Conservation (phyloP, 2,329 filamentous ascomycete species). For the Fusarium incarnatum region DNA sequence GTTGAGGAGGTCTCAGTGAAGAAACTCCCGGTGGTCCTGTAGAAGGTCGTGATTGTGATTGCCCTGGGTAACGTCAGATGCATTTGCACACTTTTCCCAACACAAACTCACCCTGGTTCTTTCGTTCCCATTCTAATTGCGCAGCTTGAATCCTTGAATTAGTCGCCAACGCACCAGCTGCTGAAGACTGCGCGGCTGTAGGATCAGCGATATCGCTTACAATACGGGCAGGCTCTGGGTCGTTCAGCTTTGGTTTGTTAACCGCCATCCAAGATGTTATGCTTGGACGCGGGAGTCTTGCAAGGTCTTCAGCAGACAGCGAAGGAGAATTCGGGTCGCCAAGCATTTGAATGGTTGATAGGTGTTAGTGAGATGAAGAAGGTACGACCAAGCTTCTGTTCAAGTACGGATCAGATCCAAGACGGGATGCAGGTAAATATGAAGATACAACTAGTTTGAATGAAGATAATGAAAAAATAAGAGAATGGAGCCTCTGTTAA, state of each 20-base stretch:
- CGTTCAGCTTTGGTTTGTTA: conserved; percentile 13
- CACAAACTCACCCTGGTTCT: conserved; percentile 13
- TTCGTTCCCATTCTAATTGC: conserved; percentile 49
- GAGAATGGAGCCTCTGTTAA: not conserved
- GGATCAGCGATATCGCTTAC: conserved; percentile 41
- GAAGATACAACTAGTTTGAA: not conserved
- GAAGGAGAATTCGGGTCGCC: not conserved
- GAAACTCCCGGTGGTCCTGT: conserved; percentile 3
- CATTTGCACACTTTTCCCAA: not conserved
- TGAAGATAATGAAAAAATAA: not conserved
- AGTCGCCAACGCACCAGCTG: conserved; percentile 13
- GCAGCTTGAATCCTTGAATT: conserved; percentile 45
- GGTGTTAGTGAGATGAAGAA: not conserved
- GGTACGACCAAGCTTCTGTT: not conserved
- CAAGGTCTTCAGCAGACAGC: conserved; percentile 18
- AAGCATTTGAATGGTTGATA: conserved; percentile 12
- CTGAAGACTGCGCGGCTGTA: conserved; percentile 6
- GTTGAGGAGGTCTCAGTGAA: conserved; percentile 1
- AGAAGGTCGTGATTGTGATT: conserved; percentile 1
- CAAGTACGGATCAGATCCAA: not conserved
- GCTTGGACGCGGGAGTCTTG: conserved; percentile 32
- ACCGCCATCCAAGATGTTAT: conserved; percentile 34
- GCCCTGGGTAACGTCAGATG: conserved; percentile 22
- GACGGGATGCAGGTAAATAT: not conserved
- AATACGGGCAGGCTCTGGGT: conserved; percentile 32